Base-by-base conservation (phyloP, 2,329 filamentous ascomycete genomes). In the Ascochyta fabae region DNA sequence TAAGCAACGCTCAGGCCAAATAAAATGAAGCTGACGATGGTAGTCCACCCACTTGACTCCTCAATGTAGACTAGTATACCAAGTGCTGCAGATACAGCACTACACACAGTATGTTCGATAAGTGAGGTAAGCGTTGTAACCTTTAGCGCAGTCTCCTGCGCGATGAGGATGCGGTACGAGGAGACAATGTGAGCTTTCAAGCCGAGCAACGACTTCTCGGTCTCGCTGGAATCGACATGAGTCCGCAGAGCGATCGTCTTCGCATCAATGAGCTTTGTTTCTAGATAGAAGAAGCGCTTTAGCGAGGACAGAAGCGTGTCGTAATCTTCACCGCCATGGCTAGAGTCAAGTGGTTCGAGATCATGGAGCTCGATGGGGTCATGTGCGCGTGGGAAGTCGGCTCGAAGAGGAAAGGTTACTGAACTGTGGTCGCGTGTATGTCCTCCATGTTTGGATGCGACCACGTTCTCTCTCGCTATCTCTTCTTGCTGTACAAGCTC, bases 1-100 rank as follows among this genome's bases (percentile, higher is more conserved):
- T 47, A 53, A 2, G 10, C 16, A 6, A 47, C 10, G 15, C 29
- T 22, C 1, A 42, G 31, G 6, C 43, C 38, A 13, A 53, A 47
- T 6, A 53, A 31, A 3, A 35, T 24, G 9, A 53, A 36, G 12
- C 50, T 53, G n/a, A 24, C 36, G 13, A 47, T 42, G 3, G 36
- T 47, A 8, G 50, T 47, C 49, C 42, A 53, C 12, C 31, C 27
- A 3, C 3, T 40, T 22, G 49, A 40, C n/a, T 36, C 49, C 31
- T 52, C 35, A 4, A 46, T 46, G n/a, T 46, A 52, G 6, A 41
- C 49, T 13, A 52, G 23, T 26, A 52, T 52, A n/a, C 49, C 49
- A 4, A 52, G n/a, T 4, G 42, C 49, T 7, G 49, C 41, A 9
- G 42, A 46, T 2, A 52, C 42, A 13, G 27, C 6, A 35, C 49